phyloP scores from a whole-genome alignment of 768 basidiomycete species.

The Podaxis mareebaensis region DNA sequence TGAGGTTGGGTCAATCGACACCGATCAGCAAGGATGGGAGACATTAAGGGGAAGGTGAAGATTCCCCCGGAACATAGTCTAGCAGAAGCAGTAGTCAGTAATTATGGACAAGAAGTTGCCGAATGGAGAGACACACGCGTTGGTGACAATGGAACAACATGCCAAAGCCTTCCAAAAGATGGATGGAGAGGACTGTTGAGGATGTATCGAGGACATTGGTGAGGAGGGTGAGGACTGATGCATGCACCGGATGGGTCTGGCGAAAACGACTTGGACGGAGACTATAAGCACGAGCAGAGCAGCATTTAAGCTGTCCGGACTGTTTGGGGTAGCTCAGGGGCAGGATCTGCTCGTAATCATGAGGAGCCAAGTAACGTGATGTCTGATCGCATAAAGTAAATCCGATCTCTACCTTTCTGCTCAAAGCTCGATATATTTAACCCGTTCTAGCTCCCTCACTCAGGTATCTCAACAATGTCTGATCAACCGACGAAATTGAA shows the following conservation, averaged over 20 bases:
- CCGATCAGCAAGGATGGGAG: slow-evolving; percentile 58
- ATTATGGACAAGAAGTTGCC: neutral
- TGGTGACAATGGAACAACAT: slow-evolving; percentile 59
- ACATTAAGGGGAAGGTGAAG: slow-evolving; percentile 76
- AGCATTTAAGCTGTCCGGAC: neutral
- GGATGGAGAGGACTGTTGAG: slow-evolving; percentile 3
- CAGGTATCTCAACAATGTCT: slow-evolving; percentile 28
- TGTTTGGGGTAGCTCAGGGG: slow-evolving; percentile 5
- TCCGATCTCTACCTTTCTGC: neutral
- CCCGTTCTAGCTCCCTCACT: neutral
- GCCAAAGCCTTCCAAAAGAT: slow-evolving; percentile 22
- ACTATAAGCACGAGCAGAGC: neutral
- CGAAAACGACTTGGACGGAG: neutral
- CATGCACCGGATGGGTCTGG: neutral
- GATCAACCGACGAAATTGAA: slow-evolving; percentile 59
- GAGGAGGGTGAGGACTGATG: neutral
- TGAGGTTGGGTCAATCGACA: slow-evolving; percentile 74
- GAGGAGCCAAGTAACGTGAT: slow-evolving; percentile 11
- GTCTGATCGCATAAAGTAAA: neutral
- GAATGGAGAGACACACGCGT: slow-evolving; percentile 51
- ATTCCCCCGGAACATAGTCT: slow-evolving; percentile 81
- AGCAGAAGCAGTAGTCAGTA: slow-evolving; percentile 2
- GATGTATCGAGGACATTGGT: neutral
- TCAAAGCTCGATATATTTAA: slow-evolving; percentile 8
- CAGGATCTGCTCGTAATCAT: neutral